Evolutionary conservation across 352 stramenopile genomes (phyloP).

Genomic region (Globisporangium nodosum): DNA sequence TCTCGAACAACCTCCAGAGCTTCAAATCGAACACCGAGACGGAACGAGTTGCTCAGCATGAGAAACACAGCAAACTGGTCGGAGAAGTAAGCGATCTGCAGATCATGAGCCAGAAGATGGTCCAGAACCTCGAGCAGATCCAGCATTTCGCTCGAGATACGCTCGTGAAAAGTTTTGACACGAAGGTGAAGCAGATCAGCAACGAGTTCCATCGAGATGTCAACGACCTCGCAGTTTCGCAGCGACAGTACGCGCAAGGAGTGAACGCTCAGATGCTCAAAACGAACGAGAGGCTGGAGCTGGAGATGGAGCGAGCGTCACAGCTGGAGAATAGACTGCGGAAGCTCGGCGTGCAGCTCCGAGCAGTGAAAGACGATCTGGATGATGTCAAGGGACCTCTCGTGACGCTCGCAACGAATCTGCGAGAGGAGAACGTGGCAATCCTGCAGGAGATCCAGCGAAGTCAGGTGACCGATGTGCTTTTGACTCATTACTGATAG

Average conservation of each 20-base stretch:
- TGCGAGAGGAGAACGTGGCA: slow-evolving; percentile 62
- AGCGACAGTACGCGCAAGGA: slow-evolving; percentile 23
- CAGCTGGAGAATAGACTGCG: slow-evolving; percentile 30
- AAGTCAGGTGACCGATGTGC: slow-evolving; percentile 31
- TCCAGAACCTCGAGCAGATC: slow-evolving; percentile 28
- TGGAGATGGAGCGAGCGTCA: slow-evolving; percentile 29
- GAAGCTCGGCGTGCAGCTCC: slow-evolving; percentile 20
- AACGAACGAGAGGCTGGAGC: slow-evolving; percentile 21
- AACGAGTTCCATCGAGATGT: slow-evolving; percentile 23
- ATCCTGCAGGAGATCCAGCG: slow-evolving; percentile 64
- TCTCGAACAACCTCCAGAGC: slow-evolving; percentile 16
- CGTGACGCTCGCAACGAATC: slow-evolving; percentile 44
- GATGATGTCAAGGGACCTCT: slow-evolving; percentile 47
- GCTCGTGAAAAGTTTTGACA: slow-evolving; percentile 31
- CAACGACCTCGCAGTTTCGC: slow-evolving; percentile 11
- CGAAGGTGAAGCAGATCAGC: slow-evolving; percentile 22
- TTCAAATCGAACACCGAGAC: slow-evolving; percentile 17
- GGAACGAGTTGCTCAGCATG: slow-evolving; percentile 17
- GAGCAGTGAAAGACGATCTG: slow-evolving; percentile 31
- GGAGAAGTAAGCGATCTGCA: slow-evolving; percentile 26
- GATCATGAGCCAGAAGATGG: slow-evolving; percentile 20
- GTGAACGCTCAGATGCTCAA: slow-evolving; percentile 27
- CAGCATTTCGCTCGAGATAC: slow-evolving; percentile 38
- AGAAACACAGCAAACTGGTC: slow-evolving; percentile 10
- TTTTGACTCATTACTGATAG: not conserved